Evolutionary conservation across 805 yeast species (phyloP), one percentile per base, ranked within the genome.

Genomic region (Candida ipomoeae): DNA sequence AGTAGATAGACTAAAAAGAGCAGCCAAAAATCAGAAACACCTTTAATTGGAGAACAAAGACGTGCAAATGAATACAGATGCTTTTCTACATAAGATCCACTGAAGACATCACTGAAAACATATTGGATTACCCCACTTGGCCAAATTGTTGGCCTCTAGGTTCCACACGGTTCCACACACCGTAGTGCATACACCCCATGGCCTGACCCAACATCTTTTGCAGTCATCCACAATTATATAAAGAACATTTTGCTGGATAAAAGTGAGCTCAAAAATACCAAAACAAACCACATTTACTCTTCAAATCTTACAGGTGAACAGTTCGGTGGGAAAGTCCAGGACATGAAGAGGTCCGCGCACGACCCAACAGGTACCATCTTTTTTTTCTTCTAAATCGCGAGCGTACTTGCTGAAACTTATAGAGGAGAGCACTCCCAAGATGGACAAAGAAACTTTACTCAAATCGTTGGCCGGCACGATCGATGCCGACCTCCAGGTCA

Each of bases 401-500:
- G 33, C 39, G 23, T 23, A 34, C 0, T 44, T 41, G 37, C 32
- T 23, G 20, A 31, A n/a, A 20, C 18, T 31, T 26, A 11, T 13
- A 32, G 45, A 33, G 36, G 44, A 33, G 15, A 42, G 45, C 38
- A 42, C 38, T 42, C 14, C 34, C 26, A 43, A 6, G 15, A 78
- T 75, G 80, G 81, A 82, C 54, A 80, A 74, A 56, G 74, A 74
- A 37, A 72, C 77, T 21, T 73, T 81, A 46, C 66, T 82, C 52
- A 62, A 67, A 44, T 74, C 82, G 34, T 71, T 82, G 51, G 73
- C 78, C 33, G 81, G 81, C 31, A 80, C 85, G 1, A 66, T 82
- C 60, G 82, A 80, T 55, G 75, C 83, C 36, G 71, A 77, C 55
- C 71, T 74, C 26, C 72, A 69, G 49, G 58, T 71, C 14, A 73